A percentile compares a stretch with the other conserved stretches of the same genome.
phyloP scores from a whole-genome alignment of 352 stramenopile species.

The Globisporangium perplexum region DNA sequence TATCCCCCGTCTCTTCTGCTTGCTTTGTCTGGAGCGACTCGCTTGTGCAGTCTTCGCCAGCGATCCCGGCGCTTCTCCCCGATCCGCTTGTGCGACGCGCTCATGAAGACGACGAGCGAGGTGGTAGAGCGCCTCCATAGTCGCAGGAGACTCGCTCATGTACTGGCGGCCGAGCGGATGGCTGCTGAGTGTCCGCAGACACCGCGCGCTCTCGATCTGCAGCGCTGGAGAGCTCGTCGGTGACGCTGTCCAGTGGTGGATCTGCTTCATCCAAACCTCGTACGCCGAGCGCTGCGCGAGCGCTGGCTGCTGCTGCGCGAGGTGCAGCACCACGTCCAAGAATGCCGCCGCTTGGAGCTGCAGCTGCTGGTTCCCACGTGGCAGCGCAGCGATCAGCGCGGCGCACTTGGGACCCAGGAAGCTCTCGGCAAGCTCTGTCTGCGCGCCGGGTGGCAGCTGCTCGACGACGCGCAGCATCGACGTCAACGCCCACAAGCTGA shows the following conservation, averaged over 20 bases:
- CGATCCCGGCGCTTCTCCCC: background rate
- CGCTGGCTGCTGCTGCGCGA: constrained; percentile 29
- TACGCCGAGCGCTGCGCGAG: constrained; percentile 35
- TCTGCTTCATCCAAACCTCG: constrained; percentile 59
- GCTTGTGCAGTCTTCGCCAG: background rate
- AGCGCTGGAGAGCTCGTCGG: constrained; percentile 11
- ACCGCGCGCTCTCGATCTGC: constrained; percentile 35
- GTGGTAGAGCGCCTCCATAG: constrained; percentile 47
- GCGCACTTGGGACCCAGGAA: constrained; percentile 33
- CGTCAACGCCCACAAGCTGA: constrained; percentile 33
- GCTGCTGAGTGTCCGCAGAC: constrained; percentile 46
- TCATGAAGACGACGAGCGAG: constrained; percentile 48
- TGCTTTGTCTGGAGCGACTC: background rate
- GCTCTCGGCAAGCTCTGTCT: constrained; percentile 23
- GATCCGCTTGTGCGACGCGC: background rate
- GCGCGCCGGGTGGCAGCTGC: constrained; percentile 14
- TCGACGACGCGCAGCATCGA: constrained; percentile 26
- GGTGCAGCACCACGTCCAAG: constrained; percentile 38
- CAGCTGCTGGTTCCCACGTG: constrained; percentile 22
- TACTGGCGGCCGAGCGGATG: constrained; percentile 42
- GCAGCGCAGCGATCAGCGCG: constrained; percentile 31
- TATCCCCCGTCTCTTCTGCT: background rate
- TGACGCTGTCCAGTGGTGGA: constrained; percentile 31
- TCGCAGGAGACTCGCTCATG: constrained; percentile 40
- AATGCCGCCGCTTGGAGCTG: constrained; percentile 42